Evolutionary conservation across 257 asterid species (phyloP).

Genomic region (Verbascum thapsus): DNA sequence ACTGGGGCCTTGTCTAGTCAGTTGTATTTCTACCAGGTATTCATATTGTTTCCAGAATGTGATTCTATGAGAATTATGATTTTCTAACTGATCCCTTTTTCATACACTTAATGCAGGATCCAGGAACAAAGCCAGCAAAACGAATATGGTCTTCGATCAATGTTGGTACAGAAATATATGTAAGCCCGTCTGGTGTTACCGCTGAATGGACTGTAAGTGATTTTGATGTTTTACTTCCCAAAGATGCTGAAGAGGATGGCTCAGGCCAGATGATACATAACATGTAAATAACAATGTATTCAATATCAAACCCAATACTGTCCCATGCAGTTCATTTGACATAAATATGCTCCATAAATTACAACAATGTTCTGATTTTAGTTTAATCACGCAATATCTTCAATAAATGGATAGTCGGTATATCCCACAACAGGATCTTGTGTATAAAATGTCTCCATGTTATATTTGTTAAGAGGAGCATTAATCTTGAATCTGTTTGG

Average conservation of each 20-base stretch:
- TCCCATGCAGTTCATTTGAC: too few relatives aligned
- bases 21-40: conserved; percentile 82
- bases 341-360: too few relatives aligned
- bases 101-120: conserved; percentile 54
- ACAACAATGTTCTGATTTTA: too few relatives aligned
- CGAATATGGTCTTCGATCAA: conserved; percentile 78
- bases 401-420: conserved; percentile 59
- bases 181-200: conserved; percentile 56
- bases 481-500: conserved; percentile 43
- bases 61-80: background rate
- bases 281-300: too few relatives aligned
- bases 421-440: conserved; percentile 46
- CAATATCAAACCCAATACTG: too few relatives aligned
- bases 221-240: conserved; percentile 65
- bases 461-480: conserved; percentile 42
- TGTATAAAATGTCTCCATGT: conserved; percentile 38
- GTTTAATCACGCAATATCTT: conserved; percentile 35
- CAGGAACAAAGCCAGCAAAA: conserved; percentile 76
- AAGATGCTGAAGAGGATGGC: conserved; percentile 23
- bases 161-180: conserved; percentile 81
- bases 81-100: background rate
- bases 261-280: background rate
- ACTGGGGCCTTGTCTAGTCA: conserved; percentile 70
- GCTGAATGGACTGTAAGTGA: conserved; percentile 84
- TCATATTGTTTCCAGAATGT: background rate